These are phyloP conservation scores for Collybia sp. DNA, from an alignment of 768 basidiomycete species.

Conservation along the genomic window DNA sequence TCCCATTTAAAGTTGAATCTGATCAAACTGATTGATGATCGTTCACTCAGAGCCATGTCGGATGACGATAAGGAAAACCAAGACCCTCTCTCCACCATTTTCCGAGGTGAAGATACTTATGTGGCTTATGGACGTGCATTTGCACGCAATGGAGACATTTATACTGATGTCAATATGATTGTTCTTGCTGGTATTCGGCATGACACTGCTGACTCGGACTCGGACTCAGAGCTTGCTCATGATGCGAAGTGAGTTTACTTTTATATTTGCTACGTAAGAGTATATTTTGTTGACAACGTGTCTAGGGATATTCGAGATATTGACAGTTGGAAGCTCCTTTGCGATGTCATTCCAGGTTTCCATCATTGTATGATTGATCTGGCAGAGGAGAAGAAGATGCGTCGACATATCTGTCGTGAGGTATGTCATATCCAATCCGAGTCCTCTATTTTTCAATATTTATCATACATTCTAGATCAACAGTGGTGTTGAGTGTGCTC, in stretches of 20 bases:
- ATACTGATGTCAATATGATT: background rate
- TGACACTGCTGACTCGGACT: background rate
- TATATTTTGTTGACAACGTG: too few relatives aligned
- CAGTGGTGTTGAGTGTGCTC: slow-evolving; percentile 1
- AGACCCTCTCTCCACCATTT: too few relatives aligned
- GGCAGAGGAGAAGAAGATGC: background rate
- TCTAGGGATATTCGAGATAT: background rate
- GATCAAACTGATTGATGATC: too few relatives aligned
- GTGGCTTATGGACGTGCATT: background rate
- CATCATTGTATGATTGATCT: background rate
- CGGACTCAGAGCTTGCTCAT: too few relatives aligned
- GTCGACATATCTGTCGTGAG: background rate
- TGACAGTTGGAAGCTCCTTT: background rate
- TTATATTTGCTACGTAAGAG: too few relatives aligned
- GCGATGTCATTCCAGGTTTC: background rate
- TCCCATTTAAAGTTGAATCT: too few relatives aligned
- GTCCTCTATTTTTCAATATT: background rate
- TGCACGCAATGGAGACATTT: background rate
- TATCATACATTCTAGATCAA: background rate
- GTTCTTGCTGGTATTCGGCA: background rate
- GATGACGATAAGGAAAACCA: too few relatives aligned
- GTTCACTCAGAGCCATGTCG: too few relatives aligned
- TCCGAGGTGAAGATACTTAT: too few relatives aligned
- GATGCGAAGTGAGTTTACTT: too few relatives aligned
- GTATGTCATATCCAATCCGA: too few relatives aligned